Evolutionary conservation across 2,329 filamentous ascomycete species (phyloP).

Genomic region (Colletotrichum eremochloae): DNA sequence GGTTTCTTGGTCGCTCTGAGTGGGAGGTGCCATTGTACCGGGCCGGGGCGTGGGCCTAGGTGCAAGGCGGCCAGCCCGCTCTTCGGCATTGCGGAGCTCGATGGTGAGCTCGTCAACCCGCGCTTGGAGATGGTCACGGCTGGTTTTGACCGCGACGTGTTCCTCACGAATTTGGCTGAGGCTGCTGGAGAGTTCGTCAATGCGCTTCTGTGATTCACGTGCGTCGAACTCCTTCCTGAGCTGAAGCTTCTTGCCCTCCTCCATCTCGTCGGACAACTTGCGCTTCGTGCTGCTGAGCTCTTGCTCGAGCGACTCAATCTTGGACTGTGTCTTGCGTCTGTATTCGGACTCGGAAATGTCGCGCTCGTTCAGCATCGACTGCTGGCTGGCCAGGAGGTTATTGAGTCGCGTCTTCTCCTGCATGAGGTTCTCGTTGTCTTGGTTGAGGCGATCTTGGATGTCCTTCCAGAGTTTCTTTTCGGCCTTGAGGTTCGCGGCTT

Average conservation of each 20-base stretch:
- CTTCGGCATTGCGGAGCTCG: slow-evolving; percentile 89
- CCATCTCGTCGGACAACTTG: slow-evolving; percentile 84
- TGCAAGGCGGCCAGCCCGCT: slow-evolving; percentile 85
- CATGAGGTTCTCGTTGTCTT: slow-evolving; percentile 87
- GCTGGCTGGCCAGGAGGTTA: slow-evolving; percentile 84
- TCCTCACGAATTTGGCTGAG: slow-evolving; percentile 88
- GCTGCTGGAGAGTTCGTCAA: slow-evolving; percentile 89
- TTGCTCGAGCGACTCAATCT: slow-evolving; percentile 82
- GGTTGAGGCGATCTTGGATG: slow-evolving; percentile 87
- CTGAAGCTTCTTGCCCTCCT: slow-evolving; percentile 86
- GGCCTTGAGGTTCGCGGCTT: slow-evolving; percentile 92
- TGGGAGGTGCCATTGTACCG: slow-evolving; percentile 56
- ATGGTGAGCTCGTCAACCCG: slow-evolving; percentile 90
- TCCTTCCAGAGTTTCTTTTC: slow-evolving; percentile 96
- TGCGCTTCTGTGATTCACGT: slow-evolving; percentile 88
- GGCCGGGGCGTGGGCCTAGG: slow-evolving; percentile 79
- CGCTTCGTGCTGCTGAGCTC: slow-evolving; percentile 85
- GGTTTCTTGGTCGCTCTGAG: slow-evolving; percentile 62
- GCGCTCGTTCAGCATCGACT: slow-evolving; percentile 92
- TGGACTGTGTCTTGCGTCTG: slow-evolving; percentile 82
- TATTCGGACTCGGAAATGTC: slow-evolving; percentile 86
- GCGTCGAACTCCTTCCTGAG: slow-evolving; percentile 91
- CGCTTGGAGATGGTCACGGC: slow-evolving; percentile 87
- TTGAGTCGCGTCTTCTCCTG: slow-evolving; percentile 90
- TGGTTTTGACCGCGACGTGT: slow-evolving; percentile 86